Conservation (phyloP, 257 asterid species). For the Misopates orontium region DNA sequence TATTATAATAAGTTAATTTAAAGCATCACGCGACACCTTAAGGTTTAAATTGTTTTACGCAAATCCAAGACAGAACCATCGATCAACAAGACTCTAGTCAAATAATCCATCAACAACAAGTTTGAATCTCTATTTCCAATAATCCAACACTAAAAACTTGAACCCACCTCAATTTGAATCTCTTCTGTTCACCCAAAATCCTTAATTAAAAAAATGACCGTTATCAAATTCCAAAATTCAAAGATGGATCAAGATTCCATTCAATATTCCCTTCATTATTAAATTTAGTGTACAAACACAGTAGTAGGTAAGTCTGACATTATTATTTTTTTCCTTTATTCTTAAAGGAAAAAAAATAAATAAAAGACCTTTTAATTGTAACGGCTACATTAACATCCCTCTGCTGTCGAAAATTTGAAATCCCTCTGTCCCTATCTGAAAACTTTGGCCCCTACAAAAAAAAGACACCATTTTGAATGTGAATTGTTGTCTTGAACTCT, state of each 20-base stretch:
- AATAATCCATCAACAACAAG: slow-evolving; percentile 5
- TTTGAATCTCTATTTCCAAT: slow-evolving; percentile 27
- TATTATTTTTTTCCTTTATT: slow-evolving; percentile 10
- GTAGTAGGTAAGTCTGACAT: slow-evolving; percentile 38
- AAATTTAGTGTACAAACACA: slow-evolving; percentile 14
- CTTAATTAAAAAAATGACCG: slow-evolving; percentile 35
- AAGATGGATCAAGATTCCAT: slow-evolving; percentile 48
- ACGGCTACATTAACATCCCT: slow-evolving; percentile 60
- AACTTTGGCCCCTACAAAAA: slow-evolving; percentile 23
- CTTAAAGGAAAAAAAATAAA: not conserved
- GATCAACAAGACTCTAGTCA: not conserved
- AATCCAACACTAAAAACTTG: slow-evolving; percentile 1
- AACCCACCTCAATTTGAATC: slow-evolving; percentile 28
- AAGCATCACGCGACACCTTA: too few species aligned
- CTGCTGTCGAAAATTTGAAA: slow-evolving; percentile 60
- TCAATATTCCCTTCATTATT: not conserved
- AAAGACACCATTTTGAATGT: slow-evolving; percentile 43
- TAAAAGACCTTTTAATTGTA: slow-evolving; percentile 25
- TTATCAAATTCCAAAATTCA: slow-evolving; percentile 37
- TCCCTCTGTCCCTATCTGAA: slow-evolving; percentile 32
- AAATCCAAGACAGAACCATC: too few species aligned
- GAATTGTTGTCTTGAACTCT: slow-evolving; percentile 53
- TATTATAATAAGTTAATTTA: too few species aligned
- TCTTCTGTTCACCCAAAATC: too few species aligned
- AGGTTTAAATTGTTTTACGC: too few species aligned